Conservation (phyloP, 805 yeast species). For the Zygosaccharomyces gambellarensis region DNA sequence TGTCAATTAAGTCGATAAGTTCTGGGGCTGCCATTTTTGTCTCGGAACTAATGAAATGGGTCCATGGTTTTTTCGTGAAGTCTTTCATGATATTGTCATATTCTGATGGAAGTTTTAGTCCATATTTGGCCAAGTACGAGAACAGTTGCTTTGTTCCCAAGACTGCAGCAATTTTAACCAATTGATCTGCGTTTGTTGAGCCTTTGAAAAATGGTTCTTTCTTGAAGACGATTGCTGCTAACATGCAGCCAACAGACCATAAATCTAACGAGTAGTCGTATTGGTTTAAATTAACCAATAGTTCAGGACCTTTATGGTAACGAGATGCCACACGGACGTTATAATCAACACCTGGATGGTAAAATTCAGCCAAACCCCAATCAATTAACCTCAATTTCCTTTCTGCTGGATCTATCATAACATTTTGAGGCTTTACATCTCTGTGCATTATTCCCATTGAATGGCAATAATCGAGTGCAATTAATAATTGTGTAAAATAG, state of each 20-base stretch:
- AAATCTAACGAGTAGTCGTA: constrained; percentile 86
- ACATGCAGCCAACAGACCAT: constrained; percentile 90
- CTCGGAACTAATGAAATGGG: constrained; percentile 50
- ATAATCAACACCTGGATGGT: constrained; percentile 84
- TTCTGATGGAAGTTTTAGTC: constrained; percentile 64
- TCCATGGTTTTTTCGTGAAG: constrained; percentile 65
- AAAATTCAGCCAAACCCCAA: constrained; percentile 94
- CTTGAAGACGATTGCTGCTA: constrained; percentile 82
- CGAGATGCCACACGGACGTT: constrained; percentile 90
- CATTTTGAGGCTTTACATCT: constrained; percentile 91
- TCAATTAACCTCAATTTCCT: constrained; percentile 71
- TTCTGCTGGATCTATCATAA: constrained; percentile 78
- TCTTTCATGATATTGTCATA: constrained; percentile 70
- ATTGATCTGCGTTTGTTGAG: constrained; percentile 83
- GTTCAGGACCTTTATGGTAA: constrained; percentile 88
- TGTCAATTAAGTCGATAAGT: constrained; percentile 65
- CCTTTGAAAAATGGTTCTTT: constrained; percentile 93
- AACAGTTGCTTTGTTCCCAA: constrained; percentile 77
- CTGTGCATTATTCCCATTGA: constrained; percentile 94
- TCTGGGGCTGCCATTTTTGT: constrained; percentile 52
- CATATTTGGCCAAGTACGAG: constrained; percentile 62
- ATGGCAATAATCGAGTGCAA: constrained; percentile 83
- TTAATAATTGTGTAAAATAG: constrained; percentile 77
- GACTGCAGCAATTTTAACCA: constrained; percentile 84
- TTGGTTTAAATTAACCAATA: constrained; percentile 72